Evolutionary conservation across 495 filamentous ascomycete species (phyloP).

Genomic region (Wilcoxina mikolae): DNA sequence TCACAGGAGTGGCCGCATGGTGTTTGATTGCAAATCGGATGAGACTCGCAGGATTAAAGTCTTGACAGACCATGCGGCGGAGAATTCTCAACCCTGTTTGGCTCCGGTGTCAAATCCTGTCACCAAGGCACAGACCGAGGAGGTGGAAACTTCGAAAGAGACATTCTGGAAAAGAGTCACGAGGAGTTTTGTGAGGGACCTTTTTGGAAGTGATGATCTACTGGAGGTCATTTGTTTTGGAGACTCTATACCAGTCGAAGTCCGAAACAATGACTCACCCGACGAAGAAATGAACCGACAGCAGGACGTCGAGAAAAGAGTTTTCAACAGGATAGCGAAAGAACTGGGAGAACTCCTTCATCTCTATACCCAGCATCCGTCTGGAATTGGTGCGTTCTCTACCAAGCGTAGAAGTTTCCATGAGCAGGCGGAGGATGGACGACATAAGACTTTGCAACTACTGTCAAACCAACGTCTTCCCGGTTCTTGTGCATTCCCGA

Average conservation of each 20-base stretch:
- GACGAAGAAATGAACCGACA: constrained; percentile 26
- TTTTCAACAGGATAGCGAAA: constrained; percentile 69
- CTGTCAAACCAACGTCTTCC: background rate
- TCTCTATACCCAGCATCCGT: constrained; percentile 47
- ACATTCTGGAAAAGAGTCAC: constrained; percentile 72
- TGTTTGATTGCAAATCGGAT: background rate
- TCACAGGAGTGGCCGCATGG: constrained; percentile 2
- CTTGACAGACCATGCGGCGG: background rate
- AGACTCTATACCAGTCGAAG: constrained; percentile 54
- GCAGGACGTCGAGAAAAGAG: constrained; percentile 55
- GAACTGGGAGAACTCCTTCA: constrained; percentile 75
- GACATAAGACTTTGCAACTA: background rate
- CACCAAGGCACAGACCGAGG: constrained; percentile 11
- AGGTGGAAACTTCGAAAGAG: constrained; percentile 34
- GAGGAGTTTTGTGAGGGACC: constrained; percentile 66
- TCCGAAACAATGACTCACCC: constrained; percentile 15
- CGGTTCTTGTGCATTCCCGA: background rate
- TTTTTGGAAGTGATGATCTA: constrained; percentile 82
- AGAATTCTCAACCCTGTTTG: constrained; percentile 23
- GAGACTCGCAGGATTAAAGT: background rate
- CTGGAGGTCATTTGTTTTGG: constrained; percentile 76
- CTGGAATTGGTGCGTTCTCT: constrained; percentile 25
- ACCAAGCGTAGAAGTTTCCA: constrained; percentile 2
- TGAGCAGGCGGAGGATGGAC: background rate
- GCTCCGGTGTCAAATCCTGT: background rate